A percentile compares a stretch with the other conserved stretches of the same genome.
phyloP scores from a whole-genome alignment of 768 basidiomycete genomes.

The Termitomyces eurrhizus region DNA sequence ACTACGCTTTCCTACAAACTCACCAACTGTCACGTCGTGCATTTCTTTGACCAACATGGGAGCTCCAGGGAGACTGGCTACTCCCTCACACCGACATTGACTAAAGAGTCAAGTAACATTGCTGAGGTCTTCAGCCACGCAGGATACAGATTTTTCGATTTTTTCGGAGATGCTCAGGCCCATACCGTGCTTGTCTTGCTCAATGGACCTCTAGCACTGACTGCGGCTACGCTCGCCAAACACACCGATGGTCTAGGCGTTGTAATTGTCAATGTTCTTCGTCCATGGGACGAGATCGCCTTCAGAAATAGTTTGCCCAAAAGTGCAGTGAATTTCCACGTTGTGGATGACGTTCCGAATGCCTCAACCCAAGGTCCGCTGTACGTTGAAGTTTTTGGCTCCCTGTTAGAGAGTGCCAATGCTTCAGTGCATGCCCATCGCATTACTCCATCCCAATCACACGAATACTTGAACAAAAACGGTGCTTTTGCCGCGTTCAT shows the following conservation, averaged over 20 bases:
- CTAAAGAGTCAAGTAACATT: conserved; percentile 31
- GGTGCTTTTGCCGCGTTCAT: conserved; percentile 43
- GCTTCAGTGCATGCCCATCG: conserved; percentile 51
- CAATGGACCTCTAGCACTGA: conserved; percentile 75
- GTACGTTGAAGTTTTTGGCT: conserved; percentile 68
- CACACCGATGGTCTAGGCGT: conserved; percentile 52
- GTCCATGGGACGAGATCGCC: conserved; percentile 76
- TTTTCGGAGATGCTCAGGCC: conserved; percentile 62
- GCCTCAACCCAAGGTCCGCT: conserved; percentile 58
- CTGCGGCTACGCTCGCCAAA: conserved; percentile 48
- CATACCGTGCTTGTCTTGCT: conserved; percentile 63
- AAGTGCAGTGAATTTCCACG: conserved; percentile 56
- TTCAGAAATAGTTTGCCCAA: conserved; percentile 58
- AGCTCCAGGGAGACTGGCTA: conserved; percentile 74
- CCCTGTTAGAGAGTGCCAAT: conserved; percentile 41
- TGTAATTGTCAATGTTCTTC: conserved; percentile 72
- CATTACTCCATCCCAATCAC: conserved; percentile 52
- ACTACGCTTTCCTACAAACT: conserved; percentile 73
- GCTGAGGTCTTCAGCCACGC: conserved; percentile 47
- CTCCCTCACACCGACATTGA: conserved; percentile 34
- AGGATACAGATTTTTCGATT: conserved; percentile 78
- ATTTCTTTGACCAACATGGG: conserved; percentile 87
- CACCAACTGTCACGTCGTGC: conserved; percentile 66
- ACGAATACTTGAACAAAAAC: conserved; percentile 43
- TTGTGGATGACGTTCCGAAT: conserved; percentile 76